These are phyloP conservation scores for Marasmius tenuissimus DNA, from an alignment of 1,284 basidiomycete species.

Conservation along the genomic window DNA sequence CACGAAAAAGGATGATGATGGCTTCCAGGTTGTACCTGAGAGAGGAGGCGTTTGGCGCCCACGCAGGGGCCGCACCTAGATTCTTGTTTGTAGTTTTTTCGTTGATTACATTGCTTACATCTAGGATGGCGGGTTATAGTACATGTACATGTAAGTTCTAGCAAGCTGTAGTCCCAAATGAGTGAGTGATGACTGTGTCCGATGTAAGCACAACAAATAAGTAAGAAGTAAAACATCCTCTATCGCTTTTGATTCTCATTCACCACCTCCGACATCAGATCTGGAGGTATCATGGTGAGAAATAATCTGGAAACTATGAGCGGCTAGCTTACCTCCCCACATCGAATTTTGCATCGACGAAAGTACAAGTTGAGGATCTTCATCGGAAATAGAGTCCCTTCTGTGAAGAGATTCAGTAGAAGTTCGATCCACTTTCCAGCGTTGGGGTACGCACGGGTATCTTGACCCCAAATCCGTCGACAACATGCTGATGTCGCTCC, in stretches of 20 bases:
- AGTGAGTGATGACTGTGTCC: not conserved
- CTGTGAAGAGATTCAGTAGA: constrained; percentile 27
- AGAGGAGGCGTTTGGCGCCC: constrained; percentile 45
- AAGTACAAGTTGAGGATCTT: constrained; percentile 54
- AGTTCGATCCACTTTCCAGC: not conserved
- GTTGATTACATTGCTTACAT: constrained; percentile 3
- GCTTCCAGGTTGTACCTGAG: constrained; percentile 63
- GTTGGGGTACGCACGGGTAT: constrained; percentile 41
- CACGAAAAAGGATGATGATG: constrained; percentile 60
- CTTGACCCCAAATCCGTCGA: constrained; percentile 53
- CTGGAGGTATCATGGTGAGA: not conserved
- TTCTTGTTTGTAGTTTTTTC: not conserved
- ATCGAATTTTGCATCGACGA: constrained; percentile 64
- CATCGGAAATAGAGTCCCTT: constrained; percentile 47
- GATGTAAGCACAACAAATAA: not conserved
- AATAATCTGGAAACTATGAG: not conserved
- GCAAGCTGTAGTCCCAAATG: constrained; percentile 1
- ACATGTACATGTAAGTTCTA: constrained; percentile 1
- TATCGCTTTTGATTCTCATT: constrained; percentile 12
- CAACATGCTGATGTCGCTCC: constrained; percentile 60
- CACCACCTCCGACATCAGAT: constrained; percentile 17
- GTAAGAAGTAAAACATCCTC: not conserved
- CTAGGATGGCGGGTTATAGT: constrained; percentile 1
- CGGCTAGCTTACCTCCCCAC: constrained; percentile 58
- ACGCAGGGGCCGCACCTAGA: constrained; percentile 26